phyloP scores from a whole-genome alignment of 2,329 filamentous ascomycete genomes.

The Thielaviopsis ethacetica region DNA sequence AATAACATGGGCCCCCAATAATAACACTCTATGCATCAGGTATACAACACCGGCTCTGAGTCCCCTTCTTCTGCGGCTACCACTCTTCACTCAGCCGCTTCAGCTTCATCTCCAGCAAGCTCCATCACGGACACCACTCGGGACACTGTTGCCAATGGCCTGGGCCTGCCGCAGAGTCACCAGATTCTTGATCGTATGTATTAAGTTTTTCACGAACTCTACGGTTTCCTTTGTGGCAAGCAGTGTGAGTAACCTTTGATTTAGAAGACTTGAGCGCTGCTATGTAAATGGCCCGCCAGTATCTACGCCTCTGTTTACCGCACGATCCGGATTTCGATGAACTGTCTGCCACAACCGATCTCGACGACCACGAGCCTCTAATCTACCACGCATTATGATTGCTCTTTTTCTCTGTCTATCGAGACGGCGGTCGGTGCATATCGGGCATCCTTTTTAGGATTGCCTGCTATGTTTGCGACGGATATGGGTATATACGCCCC shows the following conservation, averaged over 20 bases:
- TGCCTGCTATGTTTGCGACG: background rate
- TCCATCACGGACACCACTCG: constrained; percentile 51
- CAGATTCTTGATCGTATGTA: constrained; percentile 9
- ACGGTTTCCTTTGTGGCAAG: background rate
- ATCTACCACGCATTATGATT: background rate
- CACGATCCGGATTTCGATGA: background rate
- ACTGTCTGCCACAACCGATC: background rate
- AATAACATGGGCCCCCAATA: constrained; percentile 7
- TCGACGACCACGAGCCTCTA: background rate
- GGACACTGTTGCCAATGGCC: constrained; percentile 41
- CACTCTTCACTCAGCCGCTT: constrained; percentile 28
- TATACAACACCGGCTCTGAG: constrained; percentile 41
- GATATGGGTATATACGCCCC: background rate
- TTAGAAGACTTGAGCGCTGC: constrained; percentile 1
- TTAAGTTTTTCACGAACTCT: background rate
- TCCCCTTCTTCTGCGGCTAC: constrained; percentile 57
- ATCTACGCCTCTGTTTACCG: background rate
- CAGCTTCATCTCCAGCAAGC: constrained; percentile 39
- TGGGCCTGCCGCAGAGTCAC: constrained; percentile 37
- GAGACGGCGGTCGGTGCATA: background rate
- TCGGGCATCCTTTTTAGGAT: background rate
- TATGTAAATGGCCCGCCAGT: background rate
- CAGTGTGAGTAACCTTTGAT: constrained; percentile 5
- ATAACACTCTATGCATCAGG: constrained; percentile 10
- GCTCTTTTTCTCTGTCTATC: background rate